phyloP scores from a whole-genome alignment of 805 yeast species.

The Yueomyces sinensis region DNA sequence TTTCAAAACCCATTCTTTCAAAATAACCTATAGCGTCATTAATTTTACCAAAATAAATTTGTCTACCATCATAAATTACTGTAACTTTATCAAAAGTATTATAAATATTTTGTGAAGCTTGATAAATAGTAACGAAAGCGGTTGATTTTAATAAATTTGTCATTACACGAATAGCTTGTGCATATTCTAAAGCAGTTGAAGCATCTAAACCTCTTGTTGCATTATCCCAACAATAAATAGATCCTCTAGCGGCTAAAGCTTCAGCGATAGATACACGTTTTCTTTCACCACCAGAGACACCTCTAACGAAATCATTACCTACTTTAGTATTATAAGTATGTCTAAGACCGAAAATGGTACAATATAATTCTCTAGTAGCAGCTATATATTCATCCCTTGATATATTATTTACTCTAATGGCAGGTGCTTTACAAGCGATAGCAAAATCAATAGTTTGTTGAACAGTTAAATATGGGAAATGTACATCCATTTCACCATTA shows the following conservation, averaged over 20 bases:
- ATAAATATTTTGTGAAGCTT: constrained; percentile 44
- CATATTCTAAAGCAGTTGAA: constrained; percentile 59
- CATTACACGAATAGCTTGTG: constrained; percentile 43
- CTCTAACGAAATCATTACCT: constrained; percentile 55
- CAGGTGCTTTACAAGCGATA: constrained; percentile 41
- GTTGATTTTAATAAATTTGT: constrained; percentile 38
- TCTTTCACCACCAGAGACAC: constrained; percentile 64
- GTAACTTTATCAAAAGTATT: constrained; percentile 40
- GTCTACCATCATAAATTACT: constrained; percentile 38
- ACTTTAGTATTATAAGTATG: constrained; percentile 52
- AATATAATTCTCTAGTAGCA: constrained; percentile 27
- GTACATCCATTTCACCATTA: constrained; percentile 49
- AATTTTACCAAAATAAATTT: constrained; percentile 44
- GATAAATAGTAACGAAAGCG: constrained; percentile 47
- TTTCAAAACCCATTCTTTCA: constrained; percentile 40
- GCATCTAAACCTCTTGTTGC: constrained; percentile 71
- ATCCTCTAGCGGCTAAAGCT: constrained; percentile 36
- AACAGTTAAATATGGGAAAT: constrained; percentile 50
- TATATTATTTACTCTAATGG: constrained; percentile 36
- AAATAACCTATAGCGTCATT: constrained; percentile 37
- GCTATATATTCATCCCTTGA: constrained; percentile 28
- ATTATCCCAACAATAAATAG: constrained; percentile 55
- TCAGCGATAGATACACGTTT: constrained; percentile 67
- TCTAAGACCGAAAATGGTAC: constrained; percentile 38
- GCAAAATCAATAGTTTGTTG: constrained; percentile 45